phyloP scores from a whole-genome alignment of 345 rosid genomes.

The Combretum micranthum region DNA sequence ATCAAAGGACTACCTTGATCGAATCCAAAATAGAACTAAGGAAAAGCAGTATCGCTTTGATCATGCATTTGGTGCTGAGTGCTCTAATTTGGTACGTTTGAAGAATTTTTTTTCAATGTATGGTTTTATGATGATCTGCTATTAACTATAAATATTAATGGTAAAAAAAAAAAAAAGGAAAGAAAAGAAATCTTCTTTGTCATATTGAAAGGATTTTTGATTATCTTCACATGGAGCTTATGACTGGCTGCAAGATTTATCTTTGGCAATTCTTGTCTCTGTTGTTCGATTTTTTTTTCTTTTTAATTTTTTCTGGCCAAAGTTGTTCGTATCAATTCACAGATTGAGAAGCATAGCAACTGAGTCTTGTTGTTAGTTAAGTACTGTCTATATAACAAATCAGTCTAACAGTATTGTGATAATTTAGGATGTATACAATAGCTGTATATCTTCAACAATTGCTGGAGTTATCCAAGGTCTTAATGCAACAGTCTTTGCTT shows the following conservation, averaged over 20 bases:
- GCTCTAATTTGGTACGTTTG: slow-evolving; percentile 46
- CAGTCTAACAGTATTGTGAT: not conserved
- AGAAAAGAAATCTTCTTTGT: too few species aligned
- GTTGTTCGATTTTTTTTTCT: too few species aligned
- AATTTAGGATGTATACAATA: slow-evolving; percentile 58
- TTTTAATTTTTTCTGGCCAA: too few species aligned
- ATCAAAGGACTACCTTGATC: slow-evolving; percentile 79
- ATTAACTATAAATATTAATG: not conserved
- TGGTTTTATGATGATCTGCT: not conserved
- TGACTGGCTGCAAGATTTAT: too few species aligned
- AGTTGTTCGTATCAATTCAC: too few species aligned
- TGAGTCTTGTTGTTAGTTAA: not conserved
- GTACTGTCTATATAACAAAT: not conserved
- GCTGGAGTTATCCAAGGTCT: slow-evolving; percentile 90
- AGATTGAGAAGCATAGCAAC: not conserved
- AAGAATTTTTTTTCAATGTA: not conserved
- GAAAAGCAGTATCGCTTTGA: slow-evolving; percentile 85
- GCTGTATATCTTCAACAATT: slow-evolving; percentile 57
- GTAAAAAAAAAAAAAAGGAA: too few species aligned
- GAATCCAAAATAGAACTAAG: slow-evolving; percentile 72
- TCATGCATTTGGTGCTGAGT: slow-evolving; percentile 66
- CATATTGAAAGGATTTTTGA: too few species aligned
- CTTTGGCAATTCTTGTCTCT: too few species aligned
- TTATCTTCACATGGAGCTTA: too few species aligned
- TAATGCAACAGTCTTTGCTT: slow-evolving; percentile 88